Percentiles rank a stretch among this genome's conserved stretches.
Evolutionary conservation across 768 basidiomycete genomes (phyloP).

Genomic region (Podaxis sp.): DNA sequence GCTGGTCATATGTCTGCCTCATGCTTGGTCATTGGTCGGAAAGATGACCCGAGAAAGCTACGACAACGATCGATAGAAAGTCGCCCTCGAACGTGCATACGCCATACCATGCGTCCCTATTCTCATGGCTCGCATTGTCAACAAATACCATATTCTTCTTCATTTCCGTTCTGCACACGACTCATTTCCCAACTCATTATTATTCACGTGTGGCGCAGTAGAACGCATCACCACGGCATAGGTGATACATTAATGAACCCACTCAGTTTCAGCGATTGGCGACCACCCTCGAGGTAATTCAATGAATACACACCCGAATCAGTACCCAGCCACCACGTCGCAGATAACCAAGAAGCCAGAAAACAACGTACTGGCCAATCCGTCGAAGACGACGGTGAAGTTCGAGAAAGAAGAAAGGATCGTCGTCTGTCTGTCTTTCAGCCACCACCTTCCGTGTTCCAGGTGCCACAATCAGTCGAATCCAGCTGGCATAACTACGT

Average conservation of each 20-base stretch:
- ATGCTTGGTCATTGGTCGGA: background rate
- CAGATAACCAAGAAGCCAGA: background rate
- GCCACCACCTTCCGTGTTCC: background rate
- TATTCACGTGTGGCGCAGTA: background rate
- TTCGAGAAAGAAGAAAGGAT: background rate
- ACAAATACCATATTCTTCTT: background rate
- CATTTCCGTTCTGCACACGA: background rate
- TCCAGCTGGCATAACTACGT: background rate
- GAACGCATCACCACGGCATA: background rate
- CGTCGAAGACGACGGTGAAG: background rate
- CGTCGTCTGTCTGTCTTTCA: background rate
- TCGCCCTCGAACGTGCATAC: background rate
- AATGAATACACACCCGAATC: background rate
- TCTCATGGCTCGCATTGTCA: background rate
- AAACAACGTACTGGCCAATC: background rate
- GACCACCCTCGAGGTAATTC: background rate
- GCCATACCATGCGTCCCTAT: background rate
- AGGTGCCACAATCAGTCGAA: background rate
- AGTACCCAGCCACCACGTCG: background rate
- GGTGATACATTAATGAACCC: background rate
- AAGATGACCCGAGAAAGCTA: background rate
- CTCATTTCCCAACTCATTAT: background rate
- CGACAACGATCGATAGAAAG: slow-evolving; percentile 7
- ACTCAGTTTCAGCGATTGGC: background rate
- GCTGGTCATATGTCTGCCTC: background rate